Conservation (phyloP, 2,329 filamentous ascomycete species). For the Lecanoromycetidae sp. region DNA sequence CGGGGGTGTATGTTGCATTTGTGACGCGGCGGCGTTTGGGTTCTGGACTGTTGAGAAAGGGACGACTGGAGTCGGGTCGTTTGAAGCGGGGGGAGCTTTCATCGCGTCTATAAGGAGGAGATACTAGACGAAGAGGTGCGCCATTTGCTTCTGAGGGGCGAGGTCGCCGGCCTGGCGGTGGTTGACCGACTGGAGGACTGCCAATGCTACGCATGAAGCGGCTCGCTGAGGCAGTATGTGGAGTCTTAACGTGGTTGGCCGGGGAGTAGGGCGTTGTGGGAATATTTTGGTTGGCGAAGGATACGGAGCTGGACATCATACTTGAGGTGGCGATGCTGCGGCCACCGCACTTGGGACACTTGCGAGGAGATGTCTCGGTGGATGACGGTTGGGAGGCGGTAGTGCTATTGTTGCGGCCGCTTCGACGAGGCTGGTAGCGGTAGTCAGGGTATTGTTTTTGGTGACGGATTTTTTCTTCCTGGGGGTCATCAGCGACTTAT, state of each 20-base stretch:
- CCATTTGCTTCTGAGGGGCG: slow-evolving; percentile 1
- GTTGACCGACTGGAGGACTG: slow-evolving; percentile 10
- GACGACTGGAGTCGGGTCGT: slow-evolving; percentile 30
- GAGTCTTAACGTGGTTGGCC: slow-evolving; percentile 1
- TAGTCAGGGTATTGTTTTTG: slow-evolving; percentile 86
- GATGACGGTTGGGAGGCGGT: slow-evolving; percentile 25
- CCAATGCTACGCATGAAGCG: slow-evolving; percentile 12
- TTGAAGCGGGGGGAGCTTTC: slow-evolving; percentile 22
- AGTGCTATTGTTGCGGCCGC: slow-evolving; percentile 30
- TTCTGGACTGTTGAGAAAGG: slow-evolving; percentile 41
- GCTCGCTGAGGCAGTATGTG: slow-evolving; percentile 12
- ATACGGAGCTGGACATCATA: slow-evolving; percentile 34
- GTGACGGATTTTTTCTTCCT: slow-evolving; percentile 83
- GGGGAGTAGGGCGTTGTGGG: slow-evolving; percentile 11
- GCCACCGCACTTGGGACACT: slow-evolving; percentile 62
- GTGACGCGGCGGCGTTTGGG: slow-evolving; percentile 51
- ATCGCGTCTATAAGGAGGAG: slow-evolving; percentile 5
- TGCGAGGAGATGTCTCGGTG: slow-evolving; percentile 38
- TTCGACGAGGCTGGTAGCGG: slow-evolving; percentile 76
- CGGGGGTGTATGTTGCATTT: slow-evolving; percentile 30
- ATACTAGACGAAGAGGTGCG: slow-evolving; percentile 2
- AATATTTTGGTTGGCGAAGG: slow-evolving; percentile 1
- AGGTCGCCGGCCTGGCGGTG: not conserved
- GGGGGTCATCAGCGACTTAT: slow-evolving; percentile 16
- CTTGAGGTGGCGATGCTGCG: slow-evolving; percentile 51